phyloP scores from a whole-genome alignment of 345 rosid species.

The Barbarea vulgaris region DNA sequence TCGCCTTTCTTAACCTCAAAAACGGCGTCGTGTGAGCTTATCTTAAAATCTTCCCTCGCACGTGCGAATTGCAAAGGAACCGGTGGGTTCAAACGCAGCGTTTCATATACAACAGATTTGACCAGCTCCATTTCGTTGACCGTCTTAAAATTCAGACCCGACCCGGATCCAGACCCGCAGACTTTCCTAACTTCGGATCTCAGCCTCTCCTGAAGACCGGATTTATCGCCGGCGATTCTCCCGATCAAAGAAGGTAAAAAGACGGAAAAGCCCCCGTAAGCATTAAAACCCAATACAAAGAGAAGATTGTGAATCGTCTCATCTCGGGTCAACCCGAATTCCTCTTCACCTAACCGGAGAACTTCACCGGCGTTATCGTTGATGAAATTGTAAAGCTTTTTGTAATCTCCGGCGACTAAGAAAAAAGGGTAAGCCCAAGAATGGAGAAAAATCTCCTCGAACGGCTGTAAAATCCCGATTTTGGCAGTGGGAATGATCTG shows the following conservation, averaged over 20 bases:
- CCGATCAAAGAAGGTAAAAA: constrained; percentile 56
- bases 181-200: constrained; percentile 53
- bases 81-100: constrained; percentile 74
- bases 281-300: constrained; percentile 75
- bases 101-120: constrained; percentile 78
- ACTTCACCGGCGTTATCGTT: constrained; percentile 54
- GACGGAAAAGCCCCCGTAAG: constrained; percentile 82
- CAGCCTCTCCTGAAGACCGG: constrained; percentile 60
- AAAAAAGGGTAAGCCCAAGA: constrained; percentile 69
- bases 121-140: constrained; percentile 70
- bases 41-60: constrained; percentile 76
- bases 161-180: constrained; percentile 46
- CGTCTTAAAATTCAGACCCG: constrained; percentile 56
- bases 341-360: constrained; percentile 47
- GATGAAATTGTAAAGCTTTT: constrained; percentile 55
- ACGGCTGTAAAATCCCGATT: constrained; percentile 55
- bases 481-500: constrained; percentile 63
- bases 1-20: constrained; percentile 76
- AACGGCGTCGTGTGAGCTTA: constrained; percentile 65
- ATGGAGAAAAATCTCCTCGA: constrained; percentile 78
- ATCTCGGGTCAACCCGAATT: constrained; percentile 63
- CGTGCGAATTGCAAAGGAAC: constrained; percentile 69
- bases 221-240: constrained; percentile 45
- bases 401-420: constrained; percentile 64
- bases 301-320: constrained; percentile 70